These are phyloP conservation scores for Aphanoascus verrucosus DNA, from an alignment of 2,329 filamentous ascomycete genomes.

Conservation along the genomic window DNA sequence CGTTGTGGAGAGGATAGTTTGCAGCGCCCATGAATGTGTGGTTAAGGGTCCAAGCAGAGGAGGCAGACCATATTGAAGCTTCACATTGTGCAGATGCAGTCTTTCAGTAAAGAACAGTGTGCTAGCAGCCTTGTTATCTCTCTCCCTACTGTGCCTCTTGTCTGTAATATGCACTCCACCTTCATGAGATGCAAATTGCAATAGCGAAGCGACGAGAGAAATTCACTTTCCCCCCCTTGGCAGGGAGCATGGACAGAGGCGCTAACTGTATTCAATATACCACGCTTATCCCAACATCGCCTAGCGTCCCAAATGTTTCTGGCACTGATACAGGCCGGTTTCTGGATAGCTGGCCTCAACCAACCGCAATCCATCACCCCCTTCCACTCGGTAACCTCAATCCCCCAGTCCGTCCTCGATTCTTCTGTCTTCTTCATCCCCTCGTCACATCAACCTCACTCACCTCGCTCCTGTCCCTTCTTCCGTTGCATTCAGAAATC, in stretches of 20 bases:
- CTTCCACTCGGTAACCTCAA: neutral
- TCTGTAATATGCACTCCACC: too few relatives aligned
- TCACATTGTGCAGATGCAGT: too few relatives aligned
- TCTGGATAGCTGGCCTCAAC: slow-evolving; percentile 13
- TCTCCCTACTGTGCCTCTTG: too few relatives aligned
- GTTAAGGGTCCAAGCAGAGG: too few relatives aligned
- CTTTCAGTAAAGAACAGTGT: too few relatives aligned
- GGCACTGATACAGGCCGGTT: neutral
- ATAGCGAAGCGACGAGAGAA: neutral
- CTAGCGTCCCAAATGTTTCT: slow-evolving; percentile 7
- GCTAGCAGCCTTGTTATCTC: too few relatives aligned
- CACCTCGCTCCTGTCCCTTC: too few relatives aligned
- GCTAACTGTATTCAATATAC: neutral
- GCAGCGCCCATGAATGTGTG: neutral
- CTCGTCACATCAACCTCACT: neutral
- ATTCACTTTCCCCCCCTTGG: neutral
- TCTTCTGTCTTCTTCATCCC: neutral
- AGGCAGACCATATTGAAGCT: too few relatives aligned
- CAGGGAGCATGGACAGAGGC: neutral
- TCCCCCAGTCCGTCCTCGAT: neutral
- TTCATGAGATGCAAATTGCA: neutral
- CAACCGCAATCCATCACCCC: slow-evolving; percentile 8
- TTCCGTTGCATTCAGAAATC: neutral
- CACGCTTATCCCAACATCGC: slow-evolving; percentile 3
- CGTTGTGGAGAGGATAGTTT: neutral